These are phyloP conservation scores for Jamesozyma hellenica DNA, from an alignment of 805 yeast genomes.

Conservation along the genomic window DNA sequence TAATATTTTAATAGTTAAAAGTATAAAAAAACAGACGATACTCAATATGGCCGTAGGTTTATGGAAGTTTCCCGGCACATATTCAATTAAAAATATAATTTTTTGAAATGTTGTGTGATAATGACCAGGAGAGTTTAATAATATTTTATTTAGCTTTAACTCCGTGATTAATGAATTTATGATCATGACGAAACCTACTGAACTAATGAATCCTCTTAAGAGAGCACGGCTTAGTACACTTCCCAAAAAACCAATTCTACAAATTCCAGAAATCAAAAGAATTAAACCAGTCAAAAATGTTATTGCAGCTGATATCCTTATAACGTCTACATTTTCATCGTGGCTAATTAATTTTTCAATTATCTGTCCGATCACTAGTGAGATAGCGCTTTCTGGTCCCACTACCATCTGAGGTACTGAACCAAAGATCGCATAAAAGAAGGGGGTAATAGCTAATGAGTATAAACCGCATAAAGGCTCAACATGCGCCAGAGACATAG, in stretches of 20 bases:
- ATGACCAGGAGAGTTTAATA: slow-evolving; percentile 39
- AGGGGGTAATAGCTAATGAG: slow-evolving; percentile 67
- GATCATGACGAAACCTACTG: slow-evolving; percentile 78
- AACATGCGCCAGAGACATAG: slow-evolving; percentile 73
- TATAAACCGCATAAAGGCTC: slow-evolving; percentile 74
- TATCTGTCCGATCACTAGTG: slow-evolving; percentile 72
- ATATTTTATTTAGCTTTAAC: slow-evolving; percentile 49
- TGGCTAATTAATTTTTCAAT: slow-evolving; percentile 46
- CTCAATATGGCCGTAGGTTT: slow-evolving; percentile 55
- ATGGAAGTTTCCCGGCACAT: slow-evolving; percentile 41
- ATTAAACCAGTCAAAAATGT: slow-evolving; percentile 69
- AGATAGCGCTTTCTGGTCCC: slow-evolving; percentile 86
- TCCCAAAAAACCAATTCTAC: slow-evolving; percentile 80
- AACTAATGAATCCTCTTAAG: slow-evolving; percentile 73
- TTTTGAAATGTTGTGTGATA: slow-evolving; percentile 68
- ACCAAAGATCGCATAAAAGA: slow-evolving; percentile 69
- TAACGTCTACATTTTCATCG: slow-evolving; percentile 34
- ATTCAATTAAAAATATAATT: slow-evolving; percentile 41
- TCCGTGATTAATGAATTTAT: slow-evolving; percentile 64
- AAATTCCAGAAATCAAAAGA: slow-evolving; percentile 61
- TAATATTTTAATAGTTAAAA: slow-evolving; percentile 35
- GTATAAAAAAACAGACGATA: slow-evolving; percentile 36
- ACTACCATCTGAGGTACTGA: slow-evolving; percentile 84
- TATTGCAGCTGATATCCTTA: slow-evolving; percentile 55
- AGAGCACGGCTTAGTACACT: slow-evolving; percentile 68